Evolutionary conservation across 2,329 filamentous ascomycete species (phyloP).

Genomic region (Cercospora janseana): DNA sequence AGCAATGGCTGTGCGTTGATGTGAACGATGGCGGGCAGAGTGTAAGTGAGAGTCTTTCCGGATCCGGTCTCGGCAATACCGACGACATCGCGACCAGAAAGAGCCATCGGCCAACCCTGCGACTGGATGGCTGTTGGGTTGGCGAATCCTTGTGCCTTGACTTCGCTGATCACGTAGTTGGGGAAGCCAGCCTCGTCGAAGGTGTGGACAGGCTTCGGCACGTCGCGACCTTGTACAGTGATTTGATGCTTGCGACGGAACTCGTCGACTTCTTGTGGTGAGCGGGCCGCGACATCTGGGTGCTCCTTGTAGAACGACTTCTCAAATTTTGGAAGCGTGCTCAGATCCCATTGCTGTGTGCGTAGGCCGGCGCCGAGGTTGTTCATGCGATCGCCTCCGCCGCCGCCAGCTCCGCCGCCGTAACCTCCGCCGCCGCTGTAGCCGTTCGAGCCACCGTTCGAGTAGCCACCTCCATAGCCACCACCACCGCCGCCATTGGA

Average conservation of each 20-base stretch:
- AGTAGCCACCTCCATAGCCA: conserved; percentile 37
- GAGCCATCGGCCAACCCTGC: conserved; percentile 98
- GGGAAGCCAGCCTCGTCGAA: conserved; percentile 99
- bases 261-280: conserved; percentile 75
- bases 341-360: conserved; percentile 82
- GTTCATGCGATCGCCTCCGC: conserved; percentile 89
- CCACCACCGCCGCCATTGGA: conserved; percentile 32
- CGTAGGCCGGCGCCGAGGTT: conserved; percentile 84
- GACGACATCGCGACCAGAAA: conserved; percentile 95
- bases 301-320: conserved; percentile 99
- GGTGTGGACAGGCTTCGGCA: conserved; percentile 91
- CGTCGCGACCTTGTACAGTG: conserved; percentile 71
- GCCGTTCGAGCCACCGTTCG: conserved; percentile 37
- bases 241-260: conserved; percentile 87
- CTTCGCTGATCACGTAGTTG: conserved; percentile 94
- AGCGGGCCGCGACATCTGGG: conserved; percentile 70
- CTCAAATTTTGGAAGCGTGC: conserved; percentile 87
- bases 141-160: conserved; percentile 95
- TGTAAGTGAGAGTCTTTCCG: conserved; percentile 98
- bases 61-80: conserved; percentile 99
- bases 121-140: conserved; percentile 95
- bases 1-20: conserved; percentile 98
- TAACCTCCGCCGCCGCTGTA: conserved; percentile 37
- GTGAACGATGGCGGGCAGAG: conserved; percentile 95
- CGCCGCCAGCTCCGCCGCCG: conserved; percentile 53